These are phyloP conservation scores for Beauveria sp. DNA, from an alignment of 2,329 filamentous ascomycete species.

Conservation along the genomic window DNA sequence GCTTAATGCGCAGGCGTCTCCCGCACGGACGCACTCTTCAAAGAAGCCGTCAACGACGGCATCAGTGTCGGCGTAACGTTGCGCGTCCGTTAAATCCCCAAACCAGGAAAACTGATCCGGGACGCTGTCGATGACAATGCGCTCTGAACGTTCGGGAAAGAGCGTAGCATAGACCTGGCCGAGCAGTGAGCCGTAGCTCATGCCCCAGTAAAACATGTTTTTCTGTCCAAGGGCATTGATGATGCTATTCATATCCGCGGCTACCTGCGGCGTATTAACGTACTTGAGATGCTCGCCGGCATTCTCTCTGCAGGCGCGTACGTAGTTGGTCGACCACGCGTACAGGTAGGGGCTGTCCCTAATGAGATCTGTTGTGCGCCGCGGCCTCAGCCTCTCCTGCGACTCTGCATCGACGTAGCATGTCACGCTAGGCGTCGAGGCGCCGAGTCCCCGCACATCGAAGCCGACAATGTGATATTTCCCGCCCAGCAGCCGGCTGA, in stretches of 20 bases:
- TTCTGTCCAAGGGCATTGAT: constrained; percentile 31
- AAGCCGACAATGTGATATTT: constrained; percentile 39
- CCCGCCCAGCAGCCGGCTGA: constrained; percentile 32
- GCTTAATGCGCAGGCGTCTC: not conserved
- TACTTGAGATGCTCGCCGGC: constrained; percentile 37
- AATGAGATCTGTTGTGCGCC: constrained; percentile 19
- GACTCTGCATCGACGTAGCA: constrained; percentile 33
- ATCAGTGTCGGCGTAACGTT: not conserved
- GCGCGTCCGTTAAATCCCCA: not conserved
- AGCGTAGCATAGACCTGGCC: constrained; percentile 25
- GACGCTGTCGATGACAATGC: constrained; percentile 17
- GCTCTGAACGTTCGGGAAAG: constrained; percentile 14
- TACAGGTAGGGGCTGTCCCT: constrained; percentile 32
- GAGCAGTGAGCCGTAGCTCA: constrained; percentile 30
- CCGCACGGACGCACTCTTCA: constrained; percentile 3
- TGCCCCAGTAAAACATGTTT: constrained; percentile 32
- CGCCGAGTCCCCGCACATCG: constrained; percentile 38
- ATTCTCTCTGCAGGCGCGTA: constrained; percentile 33
- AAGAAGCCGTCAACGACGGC: constrained; percentile 3
- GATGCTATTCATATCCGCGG: constrained; percentile 44
- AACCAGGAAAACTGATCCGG: constrained; percentile 10
- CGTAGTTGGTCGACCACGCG: constrained; percentile 34
- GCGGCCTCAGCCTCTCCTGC: constrained; percentile 20
- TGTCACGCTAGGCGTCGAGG: constrained; percentile 22
- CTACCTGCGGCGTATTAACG: constrained; percentile 42